Conservation (phyloP, 2,329 filamentous ascomycete species). For the Colletotrichum phormii region DNA sequence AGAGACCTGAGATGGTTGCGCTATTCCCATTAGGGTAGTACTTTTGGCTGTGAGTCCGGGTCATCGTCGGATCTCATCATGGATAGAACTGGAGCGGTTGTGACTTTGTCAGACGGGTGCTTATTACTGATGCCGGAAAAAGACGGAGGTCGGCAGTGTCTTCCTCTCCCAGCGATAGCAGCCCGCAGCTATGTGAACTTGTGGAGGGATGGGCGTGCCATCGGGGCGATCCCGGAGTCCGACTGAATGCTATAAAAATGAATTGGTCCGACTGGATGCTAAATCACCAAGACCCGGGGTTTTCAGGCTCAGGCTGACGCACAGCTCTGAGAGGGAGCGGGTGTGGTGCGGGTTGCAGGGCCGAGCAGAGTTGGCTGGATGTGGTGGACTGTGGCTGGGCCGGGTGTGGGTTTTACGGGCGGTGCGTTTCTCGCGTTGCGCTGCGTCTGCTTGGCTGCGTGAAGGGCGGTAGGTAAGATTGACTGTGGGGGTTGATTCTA, state of each 20-base stretch:
- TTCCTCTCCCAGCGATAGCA: too few species aligned
- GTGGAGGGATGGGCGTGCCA: background rate
- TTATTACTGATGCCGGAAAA: background rate
- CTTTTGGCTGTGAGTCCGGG: background rate
- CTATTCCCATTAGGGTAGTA: background rate
- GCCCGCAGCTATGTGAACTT: background rate
- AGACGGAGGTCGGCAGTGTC: background rate
- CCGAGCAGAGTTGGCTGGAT: background rate
- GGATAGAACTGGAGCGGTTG: background rate
- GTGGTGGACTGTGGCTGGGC: background rate
- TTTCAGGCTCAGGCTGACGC: background rate
- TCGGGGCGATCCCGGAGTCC: conserved; percentile 4
- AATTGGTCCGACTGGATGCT: background rate
- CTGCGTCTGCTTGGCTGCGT: background rate
- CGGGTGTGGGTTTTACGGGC: conserved; percentile 4
- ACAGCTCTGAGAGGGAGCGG: conserved; percentile 1
- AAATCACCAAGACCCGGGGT: background rate
- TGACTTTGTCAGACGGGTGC: background rate
- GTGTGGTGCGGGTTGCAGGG: conserved; percentile 3
- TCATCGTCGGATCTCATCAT: background rate
- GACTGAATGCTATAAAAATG: background rate
- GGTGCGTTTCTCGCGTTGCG: background rate
- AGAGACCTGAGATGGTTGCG: background rate
- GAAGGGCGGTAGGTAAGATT: background rate
- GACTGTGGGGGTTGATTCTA: background rate